These are phyloP conservation scores for Aspergillus proliferans DNA, from an alignment of 2,329 filamentous ascomycete species.

Conservation along the genomic window DNA sequence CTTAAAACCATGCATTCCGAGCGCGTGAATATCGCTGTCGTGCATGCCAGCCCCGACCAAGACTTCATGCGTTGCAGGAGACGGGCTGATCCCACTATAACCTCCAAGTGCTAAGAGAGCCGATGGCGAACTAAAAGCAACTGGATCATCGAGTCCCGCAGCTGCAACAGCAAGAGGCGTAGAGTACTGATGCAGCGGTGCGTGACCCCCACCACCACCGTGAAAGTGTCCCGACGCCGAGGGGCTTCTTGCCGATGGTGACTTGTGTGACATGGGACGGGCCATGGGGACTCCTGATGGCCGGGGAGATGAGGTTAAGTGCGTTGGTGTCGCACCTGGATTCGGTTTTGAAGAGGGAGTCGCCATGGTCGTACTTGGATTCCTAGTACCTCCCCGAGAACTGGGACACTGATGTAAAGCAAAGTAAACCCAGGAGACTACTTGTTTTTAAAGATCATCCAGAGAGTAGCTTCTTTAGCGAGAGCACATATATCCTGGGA, in stretches of 20 bases:
- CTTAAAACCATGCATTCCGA: constrained; percentile 35
- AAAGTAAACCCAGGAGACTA: neutral
- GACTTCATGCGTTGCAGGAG: constrained; percentile 32
- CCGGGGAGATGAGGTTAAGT: constrained; percentile 40
- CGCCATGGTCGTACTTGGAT: constrained; percentile 28
- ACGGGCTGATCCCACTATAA: constrained; percentile 36
- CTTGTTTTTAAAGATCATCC: neutral
- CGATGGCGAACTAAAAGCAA: constrained; percentile 41
- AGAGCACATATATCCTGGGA: neutral
- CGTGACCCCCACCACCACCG: constrained; percentile 22
- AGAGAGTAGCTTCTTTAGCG: neutral
- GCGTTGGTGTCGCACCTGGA: constrained; percentile 38
- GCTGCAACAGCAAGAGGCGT: constrained; percentile 37
- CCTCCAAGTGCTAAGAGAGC: constrained; percentile 40
- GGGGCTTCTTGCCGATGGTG: constrained; percentile 40
- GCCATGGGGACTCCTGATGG: constrained; percentile 36
- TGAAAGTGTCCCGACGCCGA: constrained; percentile 33
- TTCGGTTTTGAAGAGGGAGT: constrained; percentile 40
- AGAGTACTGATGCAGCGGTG: constrained; percentile 36
- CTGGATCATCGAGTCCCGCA: constrained; percentile 34
- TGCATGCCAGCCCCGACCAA: constrained; percentile 32
- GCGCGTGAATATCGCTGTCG: constrained; percentile 33
- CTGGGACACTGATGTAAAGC: neutral
- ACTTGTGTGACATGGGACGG: constrained; percentile 39
- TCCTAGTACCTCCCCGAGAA: neutral